Evolutionary conservation across 768 basidiomycete species (phyloP).

Genomic region (Tylopilus sp.): DNA sequence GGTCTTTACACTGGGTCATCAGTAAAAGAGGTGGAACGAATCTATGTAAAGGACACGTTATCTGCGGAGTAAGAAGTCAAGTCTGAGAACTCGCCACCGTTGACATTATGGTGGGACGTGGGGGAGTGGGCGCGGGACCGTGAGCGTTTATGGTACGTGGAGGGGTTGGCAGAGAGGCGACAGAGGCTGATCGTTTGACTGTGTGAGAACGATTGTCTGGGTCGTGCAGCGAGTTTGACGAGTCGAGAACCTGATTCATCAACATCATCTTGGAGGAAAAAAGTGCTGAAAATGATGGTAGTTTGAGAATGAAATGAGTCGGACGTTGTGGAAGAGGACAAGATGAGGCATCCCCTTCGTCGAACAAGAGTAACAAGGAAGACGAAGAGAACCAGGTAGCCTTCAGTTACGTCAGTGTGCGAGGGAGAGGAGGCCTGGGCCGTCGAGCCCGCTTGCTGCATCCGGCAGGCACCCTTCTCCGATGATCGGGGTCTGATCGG

Average conservation of each 20-base stretch:
- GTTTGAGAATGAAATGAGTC: conserved; percentile 6
- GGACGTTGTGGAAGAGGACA: conserved; percentile 20
- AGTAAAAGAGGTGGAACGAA: too few relatives aligned
- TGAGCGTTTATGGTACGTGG: conserved; percentile 52
- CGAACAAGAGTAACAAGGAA: conserved; percentile 14
- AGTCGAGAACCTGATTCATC: conserved; percentile 34
- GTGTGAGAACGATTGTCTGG: conserved; percentile 26
- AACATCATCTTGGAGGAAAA: conserved; percentile 28
- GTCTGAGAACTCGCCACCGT: conserved; percentile 33
- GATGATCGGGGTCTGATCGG: too few relatives aligned
- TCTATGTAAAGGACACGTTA: too few relatives aligned
- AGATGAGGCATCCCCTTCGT: conserved; percentile 2
- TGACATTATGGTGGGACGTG: conserved; percentile 44
- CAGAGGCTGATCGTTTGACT: conserved; percentile 62
- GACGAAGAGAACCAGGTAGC: too few relatives aligned
- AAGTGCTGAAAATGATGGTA: too few relatives aligned
- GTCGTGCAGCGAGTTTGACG: conserved; percentile 23
- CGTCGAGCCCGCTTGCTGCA: too few relatives aligned
- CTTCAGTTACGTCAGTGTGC: too few relatives aligned
- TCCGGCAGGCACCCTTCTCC: too few relatives aligned
- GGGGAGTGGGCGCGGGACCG: conserved; percentile 41
- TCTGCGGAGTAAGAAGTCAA: too few relatives aligned
- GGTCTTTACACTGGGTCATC: too few relatives aligned
- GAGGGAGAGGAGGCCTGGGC: too few relatives aligned
- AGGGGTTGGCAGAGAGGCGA: conserved; percentile 63